Percentiles rank a stretch among this genome's conserved stretches.
phyloP scores from a whole-genome alignment of 2,329 filamentous ascomycete genomes.

The Diaporthe citrichinensis region DNA sequence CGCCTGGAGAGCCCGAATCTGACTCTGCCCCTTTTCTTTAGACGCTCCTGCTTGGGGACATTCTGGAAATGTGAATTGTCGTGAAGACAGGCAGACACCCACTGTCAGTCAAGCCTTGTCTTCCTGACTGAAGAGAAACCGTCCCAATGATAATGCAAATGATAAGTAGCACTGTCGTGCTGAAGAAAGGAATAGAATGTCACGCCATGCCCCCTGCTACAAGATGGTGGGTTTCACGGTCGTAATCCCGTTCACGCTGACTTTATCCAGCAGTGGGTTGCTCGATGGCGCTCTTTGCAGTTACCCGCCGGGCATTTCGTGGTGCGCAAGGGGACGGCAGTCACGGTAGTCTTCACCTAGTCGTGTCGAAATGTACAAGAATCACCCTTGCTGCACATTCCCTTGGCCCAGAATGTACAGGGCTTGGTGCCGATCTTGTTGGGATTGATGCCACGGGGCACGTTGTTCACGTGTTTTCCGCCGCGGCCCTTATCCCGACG shows the following conservation, averaged over 20 bases:
- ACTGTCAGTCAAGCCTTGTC: background rate
- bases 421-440: slow-evolving; percentile 75
- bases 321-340: background rate
- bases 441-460: slow-evolving; percentile 63
- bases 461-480: slow-evolving; percentile 49
- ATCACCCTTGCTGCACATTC: slow-evolving; percentile 80
- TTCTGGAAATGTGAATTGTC: background rate
- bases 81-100: background rate
- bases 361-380: slow-evolving; percentile 83
- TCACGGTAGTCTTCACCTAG: slow-evolving; percentile 39
- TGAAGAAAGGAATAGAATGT: background rate
- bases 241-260: background rate
- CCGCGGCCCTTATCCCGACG: slow-evolving; percentile 48
- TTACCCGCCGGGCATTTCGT: background rate
- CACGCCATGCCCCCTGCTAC: background rate
- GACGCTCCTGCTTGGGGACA: background rate
- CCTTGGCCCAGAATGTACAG: slow-evolving; percentile 79
- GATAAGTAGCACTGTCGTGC: slow-evolving; percentile 14
- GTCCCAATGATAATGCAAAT: background rate
- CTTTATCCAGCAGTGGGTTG: background rate
- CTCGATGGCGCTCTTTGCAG: background rate
- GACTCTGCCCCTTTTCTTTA: background rate
- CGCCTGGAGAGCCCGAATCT: background rate
- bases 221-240: background rate
- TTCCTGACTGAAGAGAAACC: background rate